Conservation (phyloP, 805 yeast species). For the Metschnikowia gelsemii region DNA sequence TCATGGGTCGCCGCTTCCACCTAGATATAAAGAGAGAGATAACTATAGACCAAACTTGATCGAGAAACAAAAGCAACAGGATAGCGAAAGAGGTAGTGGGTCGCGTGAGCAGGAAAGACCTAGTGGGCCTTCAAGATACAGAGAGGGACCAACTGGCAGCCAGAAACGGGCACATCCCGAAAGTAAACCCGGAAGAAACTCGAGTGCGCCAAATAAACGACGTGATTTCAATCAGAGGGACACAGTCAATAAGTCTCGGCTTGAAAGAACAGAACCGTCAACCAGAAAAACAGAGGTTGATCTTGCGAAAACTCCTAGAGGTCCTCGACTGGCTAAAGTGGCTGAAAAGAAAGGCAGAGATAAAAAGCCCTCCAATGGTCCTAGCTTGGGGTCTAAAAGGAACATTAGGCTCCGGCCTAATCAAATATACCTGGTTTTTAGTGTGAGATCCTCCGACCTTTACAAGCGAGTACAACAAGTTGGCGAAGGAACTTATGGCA, state of each 20-base stretch:
- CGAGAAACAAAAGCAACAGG: slow-evolving; percentile 4
- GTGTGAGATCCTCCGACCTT: slow-evolving; percentile 33
- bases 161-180: slow-evolving; percentile 12
- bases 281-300: slow-evolving; percentile 3
- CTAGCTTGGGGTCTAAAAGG: slow-evolving; percentile 5
- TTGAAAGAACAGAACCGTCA: slow-evolving; percentile 2
- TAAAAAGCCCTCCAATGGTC: slow-evolving; percentile 1
- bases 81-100: background rate
- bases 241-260: background rate
- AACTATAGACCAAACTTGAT: slow-evolving; percentile 15
- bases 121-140: slow-evolving; percentile 18
- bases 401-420: slow-evolving; percentile 23
- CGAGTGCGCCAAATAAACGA: slow-evolving; percentile 9
- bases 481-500: slow-evolving; percentile 99
- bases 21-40: slow-evolving; percentile 19
- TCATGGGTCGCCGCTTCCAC: slow-evolving; percentile 12
- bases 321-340: slow-evolving; percentile 5
- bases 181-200: background rate
- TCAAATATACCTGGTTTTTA: slow-evolving; percentile 37
- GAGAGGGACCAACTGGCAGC: slow-evolving; percentile 1
- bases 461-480: slow-evolving; percentile 82
- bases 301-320: slow-evolving; percentile 3
- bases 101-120: slow-evolving; percentile 14
- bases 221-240: slow-evolving; percentile 11
- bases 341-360: slow-evolving; percentile 6